phyloP scores from a whole-genome alignment of 2,329 filamentous ascomycete species.

The Hymenoscyphus occultus region DNA sequence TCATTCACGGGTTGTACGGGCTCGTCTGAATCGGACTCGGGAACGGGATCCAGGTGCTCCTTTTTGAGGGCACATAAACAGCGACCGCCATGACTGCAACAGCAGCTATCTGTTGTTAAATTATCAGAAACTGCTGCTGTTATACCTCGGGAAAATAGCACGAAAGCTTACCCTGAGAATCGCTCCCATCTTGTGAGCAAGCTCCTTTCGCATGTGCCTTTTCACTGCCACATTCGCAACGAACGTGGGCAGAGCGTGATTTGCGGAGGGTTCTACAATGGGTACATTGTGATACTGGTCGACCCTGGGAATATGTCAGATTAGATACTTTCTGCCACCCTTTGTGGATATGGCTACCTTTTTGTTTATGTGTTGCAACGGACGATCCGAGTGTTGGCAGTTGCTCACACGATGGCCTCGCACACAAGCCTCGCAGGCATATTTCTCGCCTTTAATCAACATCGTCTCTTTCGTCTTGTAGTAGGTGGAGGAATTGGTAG shows the following conservation, averaged over 20 bases:
- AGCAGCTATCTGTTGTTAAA: slow-evolving; percentile 57
- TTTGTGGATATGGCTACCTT: slow-evolving; percentile 47
- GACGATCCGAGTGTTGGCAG: slow-evolving; percentile 91
- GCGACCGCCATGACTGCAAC: slow-evolving; percentile 66
- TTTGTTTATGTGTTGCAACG: slow-evolving; percentile 91
- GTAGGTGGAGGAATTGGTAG: slow-evolving; percentile 21
- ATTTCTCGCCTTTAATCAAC: slow-evolving; percentile 95
- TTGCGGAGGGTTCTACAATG: slow-evolving; percentile 97
- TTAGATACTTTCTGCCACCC: slow-evolving; percentile 4
- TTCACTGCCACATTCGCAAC: slow-evolving; percentile 92
- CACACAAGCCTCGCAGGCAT: slow-evolving; percentile 88
- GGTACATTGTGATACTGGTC: slow-evolving; percentile 94
- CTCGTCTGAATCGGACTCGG: slow-evolving; percentile 59
- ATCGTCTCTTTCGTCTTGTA: slow-evolving; percentile 45
- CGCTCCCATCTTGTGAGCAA: slow-evolving; percentile 53
- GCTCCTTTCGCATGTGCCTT: slow-evolving; percentile 64
- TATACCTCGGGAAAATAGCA: slow-evolving; percentile 22
- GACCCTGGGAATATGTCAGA: slow-evolving; percentile 50
- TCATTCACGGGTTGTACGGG: slow-evolving; percentile 41
- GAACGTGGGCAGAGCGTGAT: slow-evolving; percentile 88
- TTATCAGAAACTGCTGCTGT: slow-evolving; percentile 35
- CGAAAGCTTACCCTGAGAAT: slow-evolving; percentile 39
- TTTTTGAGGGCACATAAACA: slow-evolving; percentile 65
- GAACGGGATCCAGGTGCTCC: slow-evolving; percentile 61
- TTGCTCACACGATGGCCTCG: slow-evolving; percentile 98